A percentile compares a stretch with the other conserved stretches of the same genome.
Evolutionary conservation across 345 rosid species (phyloP).

Genomic region (Schrenkiella parvula): DNA sequence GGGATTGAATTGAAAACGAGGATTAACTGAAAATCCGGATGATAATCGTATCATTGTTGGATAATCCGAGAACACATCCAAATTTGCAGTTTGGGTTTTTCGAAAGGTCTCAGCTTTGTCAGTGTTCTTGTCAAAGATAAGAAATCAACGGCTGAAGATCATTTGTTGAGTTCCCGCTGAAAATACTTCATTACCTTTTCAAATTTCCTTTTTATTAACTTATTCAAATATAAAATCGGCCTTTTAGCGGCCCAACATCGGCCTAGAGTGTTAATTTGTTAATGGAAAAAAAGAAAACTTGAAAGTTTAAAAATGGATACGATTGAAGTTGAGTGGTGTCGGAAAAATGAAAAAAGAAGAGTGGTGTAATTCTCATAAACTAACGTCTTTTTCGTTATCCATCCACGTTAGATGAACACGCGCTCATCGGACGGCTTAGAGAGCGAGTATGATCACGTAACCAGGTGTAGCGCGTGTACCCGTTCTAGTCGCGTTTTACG

Average conservation of each 20-base stretch:
- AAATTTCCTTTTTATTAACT: neutral
- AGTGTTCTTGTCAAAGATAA: conserved; percentile 21
- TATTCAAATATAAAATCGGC: too few species aligned
- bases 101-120: neutral
- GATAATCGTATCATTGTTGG: conserved; percentile 40
- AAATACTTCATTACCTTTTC: neutral
- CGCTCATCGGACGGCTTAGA: neutral
- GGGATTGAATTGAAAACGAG: neutral
- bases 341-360: too few species aligned
- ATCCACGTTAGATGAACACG: neutral
- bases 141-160: conserved; percentile 18
- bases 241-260: too few species aligned
- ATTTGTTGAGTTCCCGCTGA: conserved; percentile 12
- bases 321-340: too few species aligned
- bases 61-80: conserved; percentile 25
- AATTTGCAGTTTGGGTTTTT: neutral
- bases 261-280: too few species aligned
- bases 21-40: conserved; percentile 26
- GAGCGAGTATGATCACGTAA: neutral
- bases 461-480: neutral
- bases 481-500: neutral
- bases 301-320: too few species aligned
- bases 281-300: too few species aligned
- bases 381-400: neutral
- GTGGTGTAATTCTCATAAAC: too few species aligned